Conservation (phyloP, 805 yeast species). For the Metschnikowia aberdeeniae region DNA sequence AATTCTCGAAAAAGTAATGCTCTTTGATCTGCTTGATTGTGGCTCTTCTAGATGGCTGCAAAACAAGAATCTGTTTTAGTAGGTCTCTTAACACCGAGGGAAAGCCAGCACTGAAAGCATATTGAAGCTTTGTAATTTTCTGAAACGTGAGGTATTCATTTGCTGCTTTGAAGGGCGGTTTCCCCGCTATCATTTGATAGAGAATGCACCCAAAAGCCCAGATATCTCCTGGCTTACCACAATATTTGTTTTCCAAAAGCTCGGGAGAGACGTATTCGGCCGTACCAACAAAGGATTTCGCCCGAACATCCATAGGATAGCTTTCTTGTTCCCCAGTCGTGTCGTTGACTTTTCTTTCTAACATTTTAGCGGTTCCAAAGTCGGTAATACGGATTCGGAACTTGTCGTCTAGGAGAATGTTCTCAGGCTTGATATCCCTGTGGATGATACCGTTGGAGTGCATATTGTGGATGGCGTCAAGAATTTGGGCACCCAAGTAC, state of each 20-base stretch:
- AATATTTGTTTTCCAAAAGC: slow-evolving; percentile 64
- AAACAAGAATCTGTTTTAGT: slow-evolving; percentile 58
- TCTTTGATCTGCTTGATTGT: slow-evolving; percentile 52
- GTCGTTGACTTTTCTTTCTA: slow-evolving; percentile 46
- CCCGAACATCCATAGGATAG: slow-evolving; percentile 64
- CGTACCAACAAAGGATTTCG: slow-evolving; percentile 81
- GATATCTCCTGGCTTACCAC: slow-evolving; percentile 56
- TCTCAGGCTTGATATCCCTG: slow-evolving; percentile 82
- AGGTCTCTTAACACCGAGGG: slow-evolving; percentile 60
- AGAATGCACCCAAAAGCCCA: slow-evolving; percentile 63
- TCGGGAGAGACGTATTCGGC: slow-evolving; percentile 86
- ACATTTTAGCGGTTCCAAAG: slow-evolving; percentile 77
- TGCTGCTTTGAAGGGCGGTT: slow-evolving; percentile 78
- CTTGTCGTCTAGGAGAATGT: slow-evolving; percentile 60
- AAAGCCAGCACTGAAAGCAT: slow-evolving; percentile 62
- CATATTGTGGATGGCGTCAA: slow-evolving; percentile 69
- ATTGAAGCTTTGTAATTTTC: slow-evolving; percentile 74
- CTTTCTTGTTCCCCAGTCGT: slow-evolving; percentile 34
- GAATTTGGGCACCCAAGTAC: slow-evolving; percentile 68
- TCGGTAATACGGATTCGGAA: slow-evolving; percentile 70
- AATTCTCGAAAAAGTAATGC: slow-evolving; percentile 66
- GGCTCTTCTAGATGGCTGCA: slow-evolving; percentile 68
- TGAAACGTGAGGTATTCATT: slow-evolving; percentile 81
- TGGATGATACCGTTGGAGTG: slow-evolving; percentile 75
- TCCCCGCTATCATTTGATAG: slow-evolving; percentile 62